phyloP scores from a whole-genome alignment of 108 stramenopile genomes.

The Chaetoceros muelleri region DNA sequence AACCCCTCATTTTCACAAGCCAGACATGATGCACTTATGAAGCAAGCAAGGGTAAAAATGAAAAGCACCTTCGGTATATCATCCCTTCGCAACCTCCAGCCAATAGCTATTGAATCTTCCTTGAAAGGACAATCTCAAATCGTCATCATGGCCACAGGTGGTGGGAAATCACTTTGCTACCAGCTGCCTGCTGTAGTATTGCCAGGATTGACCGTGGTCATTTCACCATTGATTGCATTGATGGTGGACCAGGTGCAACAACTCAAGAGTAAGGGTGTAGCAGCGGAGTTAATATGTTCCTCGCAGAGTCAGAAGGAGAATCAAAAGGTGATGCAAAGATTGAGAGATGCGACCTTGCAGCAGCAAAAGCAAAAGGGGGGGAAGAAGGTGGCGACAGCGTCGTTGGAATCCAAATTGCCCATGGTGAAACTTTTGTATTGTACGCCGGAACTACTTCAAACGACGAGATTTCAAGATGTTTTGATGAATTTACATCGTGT shows the following conservation, averaged over 20 bases:
- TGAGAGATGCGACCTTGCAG: slow-evolving; percentile 17
- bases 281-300: slow-evolving; percentile 52
- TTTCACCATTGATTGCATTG: slow-evolving; percentile 92
- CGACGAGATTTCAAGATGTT: slow-evolving; percentile 51
- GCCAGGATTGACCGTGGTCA: slow-evolving; percentile 85
- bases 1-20: not conserved
- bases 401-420: not conserved
- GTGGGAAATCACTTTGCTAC: slow-evolving; percentile 92
- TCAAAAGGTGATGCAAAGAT: slow-evolving; percentile 28
- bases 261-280: slow-evolving; percentile 45
- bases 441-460: slow-evolving; percentile 92
- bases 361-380: slow-evolving; percentile 7
- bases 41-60: slow-evolving; percentile 17
- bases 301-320: slow-evolving; percentile 38
- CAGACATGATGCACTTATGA: slow-evolving; percentile 12
- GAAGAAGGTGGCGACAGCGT: not conserved
- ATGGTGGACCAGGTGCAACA: slow-evolving; percentile 92
- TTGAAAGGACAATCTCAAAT: slow-evolving; percentile 44
- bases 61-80: slow-evolving; percentile 32
- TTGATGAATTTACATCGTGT: slow-evolving; percentile 48
- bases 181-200: slow-evolving; percentile 86
- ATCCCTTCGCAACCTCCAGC: slow-evolving; percentile 51
- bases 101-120: slow-evolving; percentile 36
- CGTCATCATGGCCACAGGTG: slow-evolving; percentile 90
- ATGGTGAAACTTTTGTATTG: slow-evolving; percentile 80